phyloP scores from a whole-genome alignment of 2,329 filamentous ascomycete genomes.

The Verticillium alfalfae region DNA sequence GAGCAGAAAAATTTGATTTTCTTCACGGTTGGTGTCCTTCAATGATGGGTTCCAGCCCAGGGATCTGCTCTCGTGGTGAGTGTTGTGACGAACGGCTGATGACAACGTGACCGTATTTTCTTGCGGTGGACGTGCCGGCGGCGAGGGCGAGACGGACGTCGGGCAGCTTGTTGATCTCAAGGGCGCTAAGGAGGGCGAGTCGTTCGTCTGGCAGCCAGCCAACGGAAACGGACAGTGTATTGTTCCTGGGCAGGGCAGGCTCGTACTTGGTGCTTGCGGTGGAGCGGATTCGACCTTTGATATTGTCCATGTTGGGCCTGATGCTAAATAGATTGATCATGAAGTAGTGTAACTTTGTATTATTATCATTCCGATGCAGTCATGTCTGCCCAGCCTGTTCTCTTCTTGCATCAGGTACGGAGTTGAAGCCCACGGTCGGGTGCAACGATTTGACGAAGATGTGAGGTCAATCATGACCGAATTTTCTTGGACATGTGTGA shows the following conservation, averaged over 20 bases:
- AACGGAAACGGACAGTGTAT: slow-evolving; percentile 38
- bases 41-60: slow-evolving; percentile 32
- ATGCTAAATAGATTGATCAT: not conserved
- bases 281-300: slow-evolving; percentile 19
- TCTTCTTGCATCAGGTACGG: too few species aligned
- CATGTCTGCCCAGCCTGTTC: too few species aligned
- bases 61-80: slow-evolving; percentile 41
- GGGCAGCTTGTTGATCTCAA: slow-evolving; percentile 40
- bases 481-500: too few species aligned
- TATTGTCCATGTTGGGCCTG: slow-evolving; percentile 12
- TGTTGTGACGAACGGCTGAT: slow-evolving; percentile 39
- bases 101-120: slow-evolving; percentile 47
- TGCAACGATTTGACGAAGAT: too few species aligned
- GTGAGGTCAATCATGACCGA: too few species aligned
- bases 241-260: slow-evolving; percentile 26
- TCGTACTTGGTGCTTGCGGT: slow-evolving; percentile 23
- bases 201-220: slow-evolving; percentile 37
- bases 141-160: slow-evolving; percentile 38
- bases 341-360: not conserved
- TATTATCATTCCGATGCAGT: not conserved
- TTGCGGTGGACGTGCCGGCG: slow-evolving; percentile 45
- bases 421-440: too few species aligned
- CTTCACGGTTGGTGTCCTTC: slow-evolving; percentile 41
- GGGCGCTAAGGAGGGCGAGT: slow-evolving; percentile 17
- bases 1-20: slow-evolving; percentile 46